Percentiles rank a stretch among this genome's conserved stretches.
phyloP scores from a whole-genome alignment of 768 basidiomycete genomes.

The Serendipita sp. region DNA sequence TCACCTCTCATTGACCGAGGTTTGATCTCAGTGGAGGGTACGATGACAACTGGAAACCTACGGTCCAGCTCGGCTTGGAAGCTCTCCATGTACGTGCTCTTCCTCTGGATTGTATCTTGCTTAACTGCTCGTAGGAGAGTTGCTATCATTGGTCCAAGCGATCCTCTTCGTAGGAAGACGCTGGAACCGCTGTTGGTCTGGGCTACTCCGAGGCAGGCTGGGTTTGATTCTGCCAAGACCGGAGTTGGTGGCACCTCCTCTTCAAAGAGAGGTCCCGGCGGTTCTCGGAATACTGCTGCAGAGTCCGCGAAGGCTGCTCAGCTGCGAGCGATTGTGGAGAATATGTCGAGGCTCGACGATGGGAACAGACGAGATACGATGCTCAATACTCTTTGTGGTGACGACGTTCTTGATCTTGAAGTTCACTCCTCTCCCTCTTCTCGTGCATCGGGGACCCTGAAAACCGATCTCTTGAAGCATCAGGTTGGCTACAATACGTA shows the following conservation, averaged over 20 bases:
- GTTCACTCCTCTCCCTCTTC: conserved; percentile 53
- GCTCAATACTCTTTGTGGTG: conserved; percentile 46
- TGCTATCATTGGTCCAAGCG: background rate
- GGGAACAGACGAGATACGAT: conserved; percentile 56
- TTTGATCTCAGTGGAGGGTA: conserved; percentile 56
- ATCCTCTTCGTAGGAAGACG: conserved; percentile 29
- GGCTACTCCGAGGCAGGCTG: conserved; percentile 57
- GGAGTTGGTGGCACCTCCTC: background rate
- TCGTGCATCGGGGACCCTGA: conserved; percentile 44
- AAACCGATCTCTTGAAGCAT: conserved; percentile 64
- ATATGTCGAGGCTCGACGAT: conserved; percentile 62
- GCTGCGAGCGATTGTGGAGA: conserved; percentile 45
- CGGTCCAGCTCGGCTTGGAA: conserved; percentile 19
- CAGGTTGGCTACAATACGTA: conserved; percentile 38
- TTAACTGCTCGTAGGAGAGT: background rate
- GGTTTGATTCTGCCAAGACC: conserved; percentile 26
- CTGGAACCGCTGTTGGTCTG: conserved; percentile 54
- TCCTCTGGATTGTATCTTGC: conserved; percentile 5
- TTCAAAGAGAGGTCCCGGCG: conserved; percentile 11
- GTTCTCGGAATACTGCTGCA: background rate
- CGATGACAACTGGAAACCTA: conserved; percentile 51
- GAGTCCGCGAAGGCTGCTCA: conserved; percentile 39
- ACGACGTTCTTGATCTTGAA: conserved; percentile 57
- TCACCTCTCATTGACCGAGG: conserved; percentile 55
- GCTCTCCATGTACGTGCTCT: background rate